A percentile compares a stretch with the other conserved stretches of the same genome.
These are phyloP conservation scores for Tetrapisispora phaffii DNA, from an alignment of 805 yeast genomes.

Conservation along the genomic window DNA sequence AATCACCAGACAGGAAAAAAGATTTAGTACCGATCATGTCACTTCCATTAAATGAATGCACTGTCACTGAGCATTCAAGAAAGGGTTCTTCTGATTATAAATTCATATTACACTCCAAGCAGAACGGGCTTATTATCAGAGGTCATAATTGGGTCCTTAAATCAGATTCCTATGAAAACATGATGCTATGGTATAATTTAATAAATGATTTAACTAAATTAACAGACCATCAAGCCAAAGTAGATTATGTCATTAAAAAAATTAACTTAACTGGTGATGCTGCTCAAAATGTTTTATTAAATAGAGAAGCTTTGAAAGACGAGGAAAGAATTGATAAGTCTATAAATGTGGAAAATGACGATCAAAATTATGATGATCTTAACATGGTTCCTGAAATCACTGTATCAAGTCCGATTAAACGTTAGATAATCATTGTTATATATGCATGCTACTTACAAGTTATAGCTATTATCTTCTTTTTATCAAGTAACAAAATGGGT, in stretches of 20 bases:
- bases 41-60: conserved; percentile 66
- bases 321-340: not conserved
- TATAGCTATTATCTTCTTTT: too few relatives aligned
- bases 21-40: conserved; percentile 82
- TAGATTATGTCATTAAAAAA: conserved; percentile 32
- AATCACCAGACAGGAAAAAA: conserved; percentile 68
- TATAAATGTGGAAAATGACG: not conserved
- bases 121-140: conserved; percentile 63
- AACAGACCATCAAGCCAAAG: conserved; percentile 50
- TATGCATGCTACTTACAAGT: too few relatives aligned
- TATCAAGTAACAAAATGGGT: too few relatives aligned
- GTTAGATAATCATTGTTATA: not conserved
- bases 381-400: conserved; percentile 2
- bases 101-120: conserved; percentile 71
- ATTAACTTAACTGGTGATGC: conserved; percentile 1
- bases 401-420: not conserved
- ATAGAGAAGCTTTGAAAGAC: not conserved
- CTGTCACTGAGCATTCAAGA: conserved; percentile 72
- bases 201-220: conserved; percentile 57
- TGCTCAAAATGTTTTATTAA: not conserved
- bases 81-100: conserved; percentile 51
- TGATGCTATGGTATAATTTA: conserved; percentile 81
- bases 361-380: not conserved
- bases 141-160: conserved; percentile 93
- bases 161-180: conserved; percentile 59